Evolutionary conservation across 2,329 filamentous ascomycete genomes (phyloP), one percentile per base, ranked within the genome.

Genomic region (Paradendryphiella salina): DNA sequence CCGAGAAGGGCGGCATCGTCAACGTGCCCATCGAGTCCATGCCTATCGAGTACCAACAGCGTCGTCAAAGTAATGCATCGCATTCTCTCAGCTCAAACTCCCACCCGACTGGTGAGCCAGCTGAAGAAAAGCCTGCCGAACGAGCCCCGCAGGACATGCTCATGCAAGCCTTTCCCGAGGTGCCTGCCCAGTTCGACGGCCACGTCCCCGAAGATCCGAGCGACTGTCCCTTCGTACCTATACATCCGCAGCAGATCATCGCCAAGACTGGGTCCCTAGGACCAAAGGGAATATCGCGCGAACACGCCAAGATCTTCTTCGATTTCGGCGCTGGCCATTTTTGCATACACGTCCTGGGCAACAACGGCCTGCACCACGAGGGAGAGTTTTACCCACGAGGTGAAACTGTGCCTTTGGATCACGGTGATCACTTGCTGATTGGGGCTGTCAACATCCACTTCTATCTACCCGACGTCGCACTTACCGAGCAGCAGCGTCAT

Each of bases 291-390:
- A 91, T 92, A 46, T 92, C 88, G 3, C 79, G 88, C 54, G 78
- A 87, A 60, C 89, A 93, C 69, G 77, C 89, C 40, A 86, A 85
- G 63, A 89, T 93, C 60, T 77, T 82, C 38, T 92, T 86, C 73
- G 87, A 88, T 63, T 78, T 82, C 54, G 76, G 83, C 10, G 78
- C 78, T 33, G 78, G 82, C 15, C 76, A 82, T 5, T 92, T 89
- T 63, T 83, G 89, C 65, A 83, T 88, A 38, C 75, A 80, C 46
- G 80, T 85, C 2, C 76, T 84, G 41, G 83, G 84, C 29, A 74
- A 78, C 56, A 90, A 90, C 60, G 87, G 87, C 5, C 85, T 87
- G 63, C 80, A 84, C 39, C 67, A 72, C 36, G 68, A 72, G 36
- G 56, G 56, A 9, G 13, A 49, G 0, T 70, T 69, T 33, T 57